phyloP scores from a whole-genome alignment of 2,329 filamentous ascomycete species.

The Alternaria postmessia region DNA sequence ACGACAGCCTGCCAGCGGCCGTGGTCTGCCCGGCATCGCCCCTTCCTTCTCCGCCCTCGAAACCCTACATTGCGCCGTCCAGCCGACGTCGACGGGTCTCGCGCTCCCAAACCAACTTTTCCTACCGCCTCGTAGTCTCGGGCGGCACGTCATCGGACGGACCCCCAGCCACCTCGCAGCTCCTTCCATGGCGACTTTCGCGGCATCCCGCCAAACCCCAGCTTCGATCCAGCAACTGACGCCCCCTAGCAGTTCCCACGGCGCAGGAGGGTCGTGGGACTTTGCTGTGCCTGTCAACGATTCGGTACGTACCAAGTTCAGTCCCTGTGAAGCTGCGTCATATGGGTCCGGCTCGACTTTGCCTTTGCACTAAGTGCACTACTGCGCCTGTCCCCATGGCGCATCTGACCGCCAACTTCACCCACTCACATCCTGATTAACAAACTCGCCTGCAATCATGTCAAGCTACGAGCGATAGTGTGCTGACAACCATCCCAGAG shows the following conservation, averaged over 20 bases:
- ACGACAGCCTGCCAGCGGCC: conserved; percentile 7
- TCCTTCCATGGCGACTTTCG: conserved; percentile 44
- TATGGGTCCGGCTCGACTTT: conserved; percentile 13
- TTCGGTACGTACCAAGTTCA: conserved; percentile 40
- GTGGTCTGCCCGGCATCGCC: conserved; percentile 17
- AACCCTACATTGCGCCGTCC: not conserved
- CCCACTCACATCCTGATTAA: not conserved
- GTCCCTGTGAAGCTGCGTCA: conserved; percentile 18
- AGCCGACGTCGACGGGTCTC: conserved; percentile 14
- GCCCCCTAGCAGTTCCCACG: conserved; percentile 52
- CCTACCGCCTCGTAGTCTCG: conserved; percentile 5
- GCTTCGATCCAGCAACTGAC: conserved; percentile 47
- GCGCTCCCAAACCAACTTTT: conserved; percentile 10
- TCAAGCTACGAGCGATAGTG: conserved; percentile 4
- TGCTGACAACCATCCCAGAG: conserved; percentile 42
- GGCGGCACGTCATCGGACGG: conserved; percentile 16
- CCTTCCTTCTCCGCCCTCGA: not conserved
- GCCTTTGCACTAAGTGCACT: conserved; percentile 25
- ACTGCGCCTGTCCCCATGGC: conserved; percentile 32
- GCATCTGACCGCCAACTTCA: conserved; percentile 32
- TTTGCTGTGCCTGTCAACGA: conserved; percentile 50
- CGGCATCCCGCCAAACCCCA: conserved; percentile 41
- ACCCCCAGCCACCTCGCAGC: conserved; percentile 14
- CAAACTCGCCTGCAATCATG: not conserved
- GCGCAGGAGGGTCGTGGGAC: conserved; percentile 48